These are phyloP conservation scores for Aspergillus sp. DNA, from an alignment of 2,329 filamentous ascomycete species.

Conservation along the genomic window DNA sequence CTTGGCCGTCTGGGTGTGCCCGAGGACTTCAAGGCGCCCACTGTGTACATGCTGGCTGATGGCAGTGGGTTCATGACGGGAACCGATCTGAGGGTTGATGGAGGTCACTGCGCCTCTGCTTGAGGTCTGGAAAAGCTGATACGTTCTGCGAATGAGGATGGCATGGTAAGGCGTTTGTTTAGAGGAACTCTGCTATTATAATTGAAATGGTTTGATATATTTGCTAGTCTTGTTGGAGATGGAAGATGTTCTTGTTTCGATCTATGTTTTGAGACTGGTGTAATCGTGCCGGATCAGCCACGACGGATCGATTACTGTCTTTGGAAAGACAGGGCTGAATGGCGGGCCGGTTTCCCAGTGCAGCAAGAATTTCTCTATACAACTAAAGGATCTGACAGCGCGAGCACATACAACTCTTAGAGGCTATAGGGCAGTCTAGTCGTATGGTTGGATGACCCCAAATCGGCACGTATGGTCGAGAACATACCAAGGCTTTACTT, in stretches of 20 bases:
- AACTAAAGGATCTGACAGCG: too few relatives aligned
- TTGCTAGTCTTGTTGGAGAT: not conserved
- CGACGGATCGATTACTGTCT: too few relatives aligned
- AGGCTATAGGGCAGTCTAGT: too few relatives aligned
- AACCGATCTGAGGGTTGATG: conserved; percentile 38
- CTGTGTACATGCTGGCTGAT: conserved; percentile 36
- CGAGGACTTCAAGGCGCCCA: conserved; percentile 37
- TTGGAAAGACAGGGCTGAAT: not conserved
- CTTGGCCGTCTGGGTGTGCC: conserved; percentile 49
- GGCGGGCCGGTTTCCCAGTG: not conserved
- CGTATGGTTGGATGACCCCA: too few relatives aligned
- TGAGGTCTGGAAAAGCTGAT: conserved; percentile 4
- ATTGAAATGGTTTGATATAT: not conserved
- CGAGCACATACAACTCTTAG: too few relatives aligned
- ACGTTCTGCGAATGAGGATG: not conserved
- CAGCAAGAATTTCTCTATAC: too few relatives aligned
- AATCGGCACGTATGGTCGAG: too few relatives aligned
- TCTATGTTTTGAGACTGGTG: too few relatives aligned
- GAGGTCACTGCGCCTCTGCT: conserved; percentile 38
- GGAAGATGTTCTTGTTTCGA: too few relatives aligned
- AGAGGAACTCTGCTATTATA: not conserved
- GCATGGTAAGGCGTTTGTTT: conserved; percentile 3
- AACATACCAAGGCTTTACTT: too few relatives aligned
- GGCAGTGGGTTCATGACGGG: conserved; percentile 41
- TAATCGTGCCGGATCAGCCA: too few relatives aligned